These are phyloP conservation scores for Dendrocalamus sinicus DNA, from an alignment of 176 grass and related monocot species.

Conservation along the genomic window DNA sequence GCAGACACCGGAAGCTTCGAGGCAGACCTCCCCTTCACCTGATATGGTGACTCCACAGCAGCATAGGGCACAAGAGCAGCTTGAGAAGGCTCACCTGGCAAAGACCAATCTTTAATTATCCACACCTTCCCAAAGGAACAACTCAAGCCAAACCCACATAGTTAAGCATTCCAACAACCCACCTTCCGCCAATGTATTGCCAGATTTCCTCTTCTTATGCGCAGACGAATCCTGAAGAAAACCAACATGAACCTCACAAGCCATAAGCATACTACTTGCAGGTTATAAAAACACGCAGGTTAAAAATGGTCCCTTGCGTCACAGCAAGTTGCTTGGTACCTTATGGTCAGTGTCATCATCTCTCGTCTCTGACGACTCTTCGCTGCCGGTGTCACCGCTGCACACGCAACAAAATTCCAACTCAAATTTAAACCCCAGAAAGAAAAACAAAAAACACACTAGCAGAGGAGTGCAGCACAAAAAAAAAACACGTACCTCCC, in stretches of 20 bases:
- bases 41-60: conserved; percentile 52
- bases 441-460: background rate
- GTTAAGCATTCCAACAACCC: conserved; percentile 34
- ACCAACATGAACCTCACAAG: conserved; percentile 45
- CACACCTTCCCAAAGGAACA: background rate
- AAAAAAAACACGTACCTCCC: conserved; percentile 50
- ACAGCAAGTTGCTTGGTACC: conserved; percentile 55
- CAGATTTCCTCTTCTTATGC: conserved; percentile 79
- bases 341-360: conserved; percentile 69
- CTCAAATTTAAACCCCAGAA: conserved; percentile 27
- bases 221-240: conserved; percentile 69
- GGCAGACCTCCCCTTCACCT: conserved; percentile 62
- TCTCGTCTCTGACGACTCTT: conserved; percentile 76
- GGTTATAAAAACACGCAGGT: conserved; percentile 10
- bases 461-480: background rate
- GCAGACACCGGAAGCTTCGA: conserved; percentile 96
- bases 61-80: conserved; percentile 45
- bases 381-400: conserved; percentile 72
- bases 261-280: conserved; percentile 33
- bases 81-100: conserved; percentile 67
- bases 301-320: conserved; percentile 43
- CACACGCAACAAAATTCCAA: conserved; percentile 38
- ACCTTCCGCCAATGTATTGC: conserved; percentile 69
- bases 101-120: conserved; percentile 26
- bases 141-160: background rate